Evolutionary conservation across 768 basidiomycete genomes (phyloP), one percentile per base, ranked within the genome.

Genomic region (Podaxis pistillaris): DNA sequence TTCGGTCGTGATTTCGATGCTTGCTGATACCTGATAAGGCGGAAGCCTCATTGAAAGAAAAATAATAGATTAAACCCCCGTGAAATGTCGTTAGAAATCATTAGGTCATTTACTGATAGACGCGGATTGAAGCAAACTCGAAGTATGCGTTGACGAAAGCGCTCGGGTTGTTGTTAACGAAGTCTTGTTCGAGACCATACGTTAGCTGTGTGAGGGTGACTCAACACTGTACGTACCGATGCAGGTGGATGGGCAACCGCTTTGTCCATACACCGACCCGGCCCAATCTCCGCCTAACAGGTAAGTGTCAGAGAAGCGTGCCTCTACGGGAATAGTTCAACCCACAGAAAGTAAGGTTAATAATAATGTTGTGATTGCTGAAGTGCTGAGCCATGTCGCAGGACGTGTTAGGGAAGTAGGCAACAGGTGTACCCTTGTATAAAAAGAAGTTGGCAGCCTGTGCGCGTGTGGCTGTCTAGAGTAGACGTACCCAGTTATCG

Each of bases 131-230:
- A 30, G 80, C 82, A 71, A 92, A 79, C 41, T 89, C 82, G 75
- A 89, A 91, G 75, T 82, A 90, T 1, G 90, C 89, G 15, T 85
- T 73, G n/a, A 66, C 49, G 72, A 90, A 91, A 11, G 84, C 83
- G 9, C 67, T 64, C 0, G 91, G 90, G 70, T 88, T 86, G 66
- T 78, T 78, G 74, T 84, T 80, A 58, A 89, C 87, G 68, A 75
- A 85, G 56, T 83, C 86, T 88, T 50, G 49, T 11, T 12, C 11
- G 26, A 17, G 26, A 22, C 12, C n/a, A 52, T n/a, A 9, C 7
- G 33, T 64, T 26, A 53, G 28, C 8, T 13, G 12, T 46, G 7
- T 8, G 15, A 17, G n/a, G 30, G n/a, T 24, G 40, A n/a, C 4
- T 40, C 24, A 55, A 49, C 3, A 37, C 1, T 24, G 41, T 26